Evolutionary conservation across 306 rosid species (phyloP), one percentile per base, ranked within the genome.

Genomic region (Carpinus fangiana): DNA sequence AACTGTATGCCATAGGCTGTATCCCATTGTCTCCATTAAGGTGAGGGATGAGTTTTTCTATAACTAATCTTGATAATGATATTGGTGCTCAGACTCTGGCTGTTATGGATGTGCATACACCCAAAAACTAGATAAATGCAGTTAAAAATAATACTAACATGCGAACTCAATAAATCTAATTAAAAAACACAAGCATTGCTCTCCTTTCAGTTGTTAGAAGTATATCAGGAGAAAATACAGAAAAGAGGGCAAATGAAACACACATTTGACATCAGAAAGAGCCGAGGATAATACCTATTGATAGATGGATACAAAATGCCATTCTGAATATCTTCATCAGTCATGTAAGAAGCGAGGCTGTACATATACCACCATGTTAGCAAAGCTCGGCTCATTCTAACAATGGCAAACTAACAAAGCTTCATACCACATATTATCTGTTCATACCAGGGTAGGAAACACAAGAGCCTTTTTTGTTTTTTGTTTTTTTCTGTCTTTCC

Each of bases 321-420:
- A 59, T 85, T 86, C 34, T 76, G 87, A 81, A 87, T 73, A 59
- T 94, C 98, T 80, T 89, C 97, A 41, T 90, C 95, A 17, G 91
- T 89, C 90, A 94, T 94, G 82, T 94, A 94, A 55, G 97, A 87
- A 80, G 98, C 97, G 79, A 94, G 98, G 87, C 98, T 94, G 93
- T 53, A 77, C 62, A 77, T 59, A 82, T 68, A 82, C 82, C 72
- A 89, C 56, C 61, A 77, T 73, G 78, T 87, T 78, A 90, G 85
- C 26, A 82, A 83, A 23, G 26, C 26, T 23, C 26, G 26, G 26
- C 26, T 23, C 26, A 23, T 23, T 23, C 26, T 23, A 23, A 23
- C 26, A 23, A 23, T 77, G 41, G 65, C 54, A 50, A 62, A 70
- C 70, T 17, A 64, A 72, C 78, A 80, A 43, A 76, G 65, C 26